phyloP scores from a whole-genome alignment of 176 grass and related monocot genomes.

The barley (Hordeum vulgare) region MorexV3_pseudomolecules_assembly NC_058520.1:558192266-558192765 shows the following conservation, averaged over 20 bases:
- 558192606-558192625: slow-evolving; percentile 41
- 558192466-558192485: slow-evolving; percentile 95
- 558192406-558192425: background rate
- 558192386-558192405: background rate
- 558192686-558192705: slow-evolving; percentile 40
- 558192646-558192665: slow-evolving; percentile 56
- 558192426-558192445: slow-evolving; percentile 67
- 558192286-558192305: background rate
- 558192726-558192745: slow-evolving; percentile 29
- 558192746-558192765: slow-evolving; percentile 13
- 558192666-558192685: slow-evolving; percentile 49
- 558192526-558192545: slow-evolving; percentile 73
- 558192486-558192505: slow-evolving; percentile 79
- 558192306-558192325: slow-evolving; percentile 8
- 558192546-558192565: slow-evolving; percentile 69
- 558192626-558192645: slow-evolving; percentile 63
- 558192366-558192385: background rate
- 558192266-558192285: background rate
- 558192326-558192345: background rate
- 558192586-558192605: slow-evolving; percentile 23
- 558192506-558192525: slow-evolving; percentile 90
- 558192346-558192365: background rate
- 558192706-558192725: slow-evolving; percentile 30
- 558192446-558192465: slow-evolving; percentile 85
- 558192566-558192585: slow-evolving; percentile 57